A percentile compares a stretch with the other conserved stretches of the same genome.
Evolutionary conservation across 163 green algal genomes (phyloP).

Genomic region (Chlamydomonas reinhardtii): DNA sequence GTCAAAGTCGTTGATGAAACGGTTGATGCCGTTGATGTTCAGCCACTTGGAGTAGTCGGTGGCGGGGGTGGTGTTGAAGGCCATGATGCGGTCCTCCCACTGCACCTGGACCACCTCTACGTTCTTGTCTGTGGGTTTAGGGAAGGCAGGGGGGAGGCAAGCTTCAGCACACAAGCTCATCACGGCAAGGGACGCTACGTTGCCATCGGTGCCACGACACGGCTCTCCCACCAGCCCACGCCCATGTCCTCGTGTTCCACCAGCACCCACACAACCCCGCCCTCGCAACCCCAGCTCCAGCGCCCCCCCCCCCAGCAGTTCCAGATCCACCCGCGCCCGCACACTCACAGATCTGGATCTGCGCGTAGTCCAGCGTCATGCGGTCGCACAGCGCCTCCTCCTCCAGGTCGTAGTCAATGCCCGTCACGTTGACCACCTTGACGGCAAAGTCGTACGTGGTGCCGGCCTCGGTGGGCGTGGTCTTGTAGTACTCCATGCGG

Average conservation of each 20-base stretch:
- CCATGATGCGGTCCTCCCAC: slow-evolving; percentile 51
- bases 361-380: slow-evolving; percentile 59
- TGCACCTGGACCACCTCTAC: slow-evolving; percentile 47
- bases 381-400: slow-evolving; percentile 40
- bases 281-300: too few species aligned
- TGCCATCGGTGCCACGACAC: too few species aligned
- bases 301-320: neutral
- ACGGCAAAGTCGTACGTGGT: slow-evolving; percentile 51
- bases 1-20: slow-evolving; percentile 55
- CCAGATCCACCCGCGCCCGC: too few species aligned
- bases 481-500: slow-evolving; percentile 41
- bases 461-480: neutral
- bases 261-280: too few species aligned
- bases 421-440: slow-evolving; percentile 16
- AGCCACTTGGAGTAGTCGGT: slow-evolving; percentile 59
- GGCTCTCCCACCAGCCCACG: too few species aligned
- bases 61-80: slow-evolving; percentile 53
- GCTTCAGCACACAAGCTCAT: too few species aligned
- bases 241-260: too few species aligned
- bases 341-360: slow-evolving; percentile 61
- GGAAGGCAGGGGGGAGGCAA: too few species aligned
- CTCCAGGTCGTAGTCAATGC: slow-evolving; percentile 24
- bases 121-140: slow-evolving; percentile 40
- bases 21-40: slow-evolving; percentile 60
- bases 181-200: too few species aligned